phyloP scores from a whole-genome alignment of 345 rosid genomes.

The Murraya koenigii region DNA sequence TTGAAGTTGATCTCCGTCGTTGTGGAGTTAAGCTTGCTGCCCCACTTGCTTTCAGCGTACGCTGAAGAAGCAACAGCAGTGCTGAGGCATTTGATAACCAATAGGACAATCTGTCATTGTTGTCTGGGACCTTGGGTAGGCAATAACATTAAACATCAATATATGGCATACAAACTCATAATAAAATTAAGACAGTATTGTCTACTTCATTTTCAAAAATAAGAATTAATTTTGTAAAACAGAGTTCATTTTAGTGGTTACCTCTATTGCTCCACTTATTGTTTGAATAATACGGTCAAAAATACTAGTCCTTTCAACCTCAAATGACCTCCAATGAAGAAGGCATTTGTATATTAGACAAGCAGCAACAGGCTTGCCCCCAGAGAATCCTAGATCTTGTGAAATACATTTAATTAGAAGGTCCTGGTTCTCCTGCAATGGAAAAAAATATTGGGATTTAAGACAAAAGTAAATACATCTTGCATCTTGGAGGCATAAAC shows the following conservation, averaged over 20 bases:
- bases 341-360: slow-evolving; percentile 88
- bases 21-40: slow-evolving; percentile 68
- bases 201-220: background rate
- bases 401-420: slow-evolving; percentile 77
- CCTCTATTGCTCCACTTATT: slow-evolving; percentile 80
- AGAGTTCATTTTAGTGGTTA: slow-evolving; percentile 19
- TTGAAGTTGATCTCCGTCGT: slow-evolving; percentile 61
- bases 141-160: slow-evolving; percentile 23
- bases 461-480: background rate
- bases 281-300: slow-evolving; percentile 89
- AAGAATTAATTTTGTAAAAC: background rate
- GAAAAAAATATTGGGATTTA: slow-evolving; percentile 5
- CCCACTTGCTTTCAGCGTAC: slow-evolving; percentile 83
- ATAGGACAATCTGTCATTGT: slow-evolving; percentile 71
- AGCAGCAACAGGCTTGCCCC: slow-evolving; percentile 88
- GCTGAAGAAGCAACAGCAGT: slow-evolving; percentile 74
- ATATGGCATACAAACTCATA: background rate
- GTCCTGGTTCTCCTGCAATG: slow-evolving; percentile 84
- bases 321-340: slow-evolving; percentile 94
- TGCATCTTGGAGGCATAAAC: background rate
- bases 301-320: slow-evolving; percentile 79
- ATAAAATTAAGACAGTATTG: slow-evolving; percentile 5
- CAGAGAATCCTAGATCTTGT: slow-evolving; percentile 83
- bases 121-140: slow-evolving; percentile 63
- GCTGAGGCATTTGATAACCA: slow-evolving; percentile 96